Percentiles rank a stretch among this genome's conserved stretches.
Conservation (phyloP, 495 filamentous ascomycete genomes). For the Penicillium robsamsonii region DNA sequence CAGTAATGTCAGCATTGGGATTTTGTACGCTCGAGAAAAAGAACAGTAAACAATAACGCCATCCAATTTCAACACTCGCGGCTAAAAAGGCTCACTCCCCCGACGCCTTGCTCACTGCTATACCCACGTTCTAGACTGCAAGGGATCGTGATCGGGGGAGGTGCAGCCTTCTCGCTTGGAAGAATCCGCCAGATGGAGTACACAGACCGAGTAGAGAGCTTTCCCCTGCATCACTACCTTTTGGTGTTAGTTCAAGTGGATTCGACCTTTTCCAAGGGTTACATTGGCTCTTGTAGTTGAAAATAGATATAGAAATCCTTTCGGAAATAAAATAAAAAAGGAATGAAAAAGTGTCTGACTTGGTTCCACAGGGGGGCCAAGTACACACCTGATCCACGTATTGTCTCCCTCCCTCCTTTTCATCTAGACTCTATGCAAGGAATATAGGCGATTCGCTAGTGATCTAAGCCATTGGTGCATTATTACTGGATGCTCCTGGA, state of each 20-base stretch:
- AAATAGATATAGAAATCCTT: not conserved
- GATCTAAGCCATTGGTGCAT: constrained; percentile 2
- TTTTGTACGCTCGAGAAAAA: not conserved
- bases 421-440: constrained; percentile 35
- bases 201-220: not conserved
- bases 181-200: not conserved
- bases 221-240: constrained; percentile 11
- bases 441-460: constrained; percentile 26
- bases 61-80: not conserved
- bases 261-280: constrained; percentile 7
- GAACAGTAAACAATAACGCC: not conserved
- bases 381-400: constrained; percentile 21
- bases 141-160: not conserved
- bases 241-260: not conserved
- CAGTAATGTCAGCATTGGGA: not conserved
- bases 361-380: constrained; percentile 27
- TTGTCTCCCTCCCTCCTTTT: constrained; percentile 21
- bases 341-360: constrained; percentile 17
- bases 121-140: constrained; percentile 9
- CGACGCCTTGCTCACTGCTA: not conserved
- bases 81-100: not conserved
- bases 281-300: constrained; percentile 1
- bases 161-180: constrained; percentile 3
- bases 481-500: constrained; percentile 21
- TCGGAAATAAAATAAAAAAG: not conserved